phyloP scores from a whole-genome alignment of 805 yeast genomes.

The Henningerozyma blattae region DNA sequence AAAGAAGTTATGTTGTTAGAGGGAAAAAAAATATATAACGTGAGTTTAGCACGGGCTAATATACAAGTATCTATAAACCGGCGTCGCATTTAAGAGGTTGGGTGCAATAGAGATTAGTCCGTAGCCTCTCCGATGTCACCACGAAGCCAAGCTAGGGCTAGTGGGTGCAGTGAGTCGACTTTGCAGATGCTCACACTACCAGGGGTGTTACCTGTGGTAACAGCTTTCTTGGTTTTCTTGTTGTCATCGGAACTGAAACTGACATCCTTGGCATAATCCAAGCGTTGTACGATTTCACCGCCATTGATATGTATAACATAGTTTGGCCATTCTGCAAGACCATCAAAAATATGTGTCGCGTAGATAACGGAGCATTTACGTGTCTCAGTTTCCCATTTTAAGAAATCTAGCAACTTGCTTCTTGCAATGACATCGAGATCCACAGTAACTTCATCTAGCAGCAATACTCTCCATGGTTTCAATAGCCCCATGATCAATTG shows the following conservation, averaged over 20 bases:
- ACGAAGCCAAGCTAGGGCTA: conserved; percentile 56
- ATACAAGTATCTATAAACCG: too few species aligned
- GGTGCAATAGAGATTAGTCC: too few species aligned
- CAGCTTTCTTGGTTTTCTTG: conserved; percentile 6
- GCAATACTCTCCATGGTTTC: conserved; percentile 76
- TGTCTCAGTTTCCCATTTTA: conserved; percentile 57
- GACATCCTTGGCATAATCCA: conserved; percentile 25
- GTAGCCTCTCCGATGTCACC: background rate
- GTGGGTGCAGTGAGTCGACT: conserved; percentile 52
- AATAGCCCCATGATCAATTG: conserved; percentile 88
- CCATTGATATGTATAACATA: conserved; percentile 63
- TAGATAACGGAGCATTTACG: conserved; percentile 74
- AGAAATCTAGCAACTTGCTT: conserved; percentile 54
- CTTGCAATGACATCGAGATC: conserved; percentile 92
- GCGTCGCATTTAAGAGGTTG: too few species aligned
- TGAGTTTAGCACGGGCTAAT: too few species aligned
- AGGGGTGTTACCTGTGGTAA: too few species aligned
- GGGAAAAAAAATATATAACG: too few species aligned
- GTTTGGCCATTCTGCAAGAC: conserved; percentile 85
- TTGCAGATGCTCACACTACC: too few species aligned
- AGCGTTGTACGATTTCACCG: conserved; percentile 39
- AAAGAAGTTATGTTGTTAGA: too few species aligned
- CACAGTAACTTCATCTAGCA: conserved; percentile 95
- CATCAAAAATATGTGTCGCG: conserved; percentile 96
- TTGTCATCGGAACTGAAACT: conserved; percentile 14